Percentiles rank a stretch among this genome's conserved stretches.
These are phyloP conservation scores for Chytriomyces sp. DNA, from an alignment of 192 early-diverging fungal species.

Conservation along the genomic window DNA sequence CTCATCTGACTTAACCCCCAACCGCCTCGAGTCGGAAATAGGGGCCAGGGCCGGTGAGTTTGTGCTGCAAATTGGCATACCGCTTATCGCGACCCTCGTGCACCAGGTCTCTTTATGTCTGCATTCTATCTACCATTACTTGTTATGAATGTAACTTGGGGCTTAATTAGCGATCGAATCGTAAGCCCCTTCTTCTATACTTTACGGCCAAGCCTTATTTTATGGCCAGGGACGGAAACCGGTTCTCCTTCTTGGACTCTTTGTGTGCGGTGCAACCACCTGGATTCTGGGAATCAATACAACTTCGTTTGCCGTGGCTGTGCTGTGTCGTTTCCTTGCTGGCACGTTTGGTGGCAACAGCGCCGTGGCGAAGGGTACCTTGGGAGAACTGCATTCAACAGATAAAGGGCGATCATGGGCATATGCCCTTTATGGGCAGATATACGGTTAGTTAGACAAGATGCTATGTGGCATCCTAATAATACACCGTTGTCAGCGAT, in stretches of 20 bases:
- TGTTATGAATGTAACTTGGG: slow-evolving; percentile 50
- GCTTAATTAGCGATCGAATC: slow-evolving; percentile 33
- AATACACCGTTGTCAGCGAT: slow-evolving; percentile 26
- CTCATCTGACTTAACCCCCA: not conserved
- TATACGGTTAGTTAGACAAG: too few species aligned
- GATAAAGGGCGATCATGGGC: slow-evolving; percentile 35
- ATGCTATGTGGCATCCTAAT: too few species aligned
- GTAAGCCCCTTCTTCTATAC: slow-evolving; percentile 21
- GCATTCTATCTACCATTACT: slow-evolving; percentile 49
- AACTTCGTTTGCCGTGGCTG: slow-evolving; percentile 16
- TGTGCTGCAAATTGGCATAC: not conserved
- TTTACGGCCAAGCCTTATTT: not conserved
- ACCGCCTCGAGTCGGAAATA: not conserved
- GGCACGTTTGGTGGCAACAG: slow-evolving; percentile 49
- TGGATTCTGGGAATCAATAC: slow-evolving; percentile 27
- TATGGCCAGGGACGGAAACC: slow-evolving; percentile 11
- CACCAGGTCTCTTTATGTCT: slow-evolving; percentile 38
- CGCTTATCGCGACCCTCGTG: slow-evolving; percentile 3
- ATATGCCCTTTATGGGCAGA: slow-evolving; percentile 45
- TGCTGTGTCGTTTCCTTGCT: slow-evolving; percentile 38
- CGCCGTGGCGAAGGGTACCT: slow-evolving; percentile 45
- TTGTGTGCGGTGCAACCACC: slow-evolving; percentile 10
- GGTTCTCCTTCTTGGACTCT: slow-evolving; percentile 33
- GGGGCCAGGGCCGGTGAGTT: not conserved
- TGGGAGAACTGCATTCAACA: slow-evolving; percentile 40